Percentiles rank a stretch among this genome's conserved stretches.
phyloP scores from a whole-genome alignment of 2,329 filamentous ascomycete genomes.

The Alternaria infectoria region DNA sequence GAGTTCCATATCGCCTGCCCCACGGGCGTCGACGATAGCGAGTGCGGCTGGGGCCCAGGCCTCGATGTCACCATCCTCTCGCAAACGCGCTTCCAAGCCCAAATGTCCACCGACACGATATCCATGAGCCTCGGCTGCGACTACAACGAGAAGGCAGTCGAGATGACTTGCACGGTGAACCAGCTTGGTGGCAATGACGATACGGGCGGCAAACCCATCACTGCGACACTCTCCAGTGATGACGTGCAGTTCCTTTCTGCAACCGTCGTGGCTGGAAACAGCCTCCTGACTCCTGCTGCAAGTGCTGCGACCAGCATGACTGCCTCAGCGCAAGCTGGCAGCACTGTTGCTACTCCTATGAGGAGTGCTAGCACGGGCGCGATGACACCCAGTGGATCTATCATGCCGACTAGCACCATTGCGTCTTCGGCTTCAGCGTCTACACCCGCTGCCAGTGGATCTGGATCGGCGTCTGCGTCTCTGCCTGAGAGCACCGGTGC shows the following conservation, averaged over 20 bases:
- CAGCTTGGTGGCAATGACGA: constrained; percentile 26
- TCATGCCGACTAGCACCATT: background rate
- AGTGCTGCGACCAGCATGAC: constrained; percentile 5
- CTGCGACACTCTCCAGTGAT: constrained; percentile 21
- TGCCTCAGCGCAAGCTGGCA: constrained; percentile 3
- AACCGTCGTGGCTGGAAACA: constrained; percentile 29
- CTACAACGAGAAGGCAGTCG: constrained; percentile 22
- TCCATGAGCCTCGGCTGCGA: constrained; percentile 37
- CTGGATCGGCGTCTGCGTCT: constrained; percentile 14
- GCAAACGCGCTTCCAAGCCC: constrained; percentile 27
- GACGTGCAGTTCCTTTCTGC: constrained; percentile 30
- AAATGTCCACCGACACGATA: constrained; percentile 19
- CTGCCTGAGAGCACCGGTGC: constrained; percentile 28
- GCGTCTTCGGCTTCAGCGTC: constrained; percentile 2
- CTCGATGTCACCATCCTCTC: constrained; percentile 25
- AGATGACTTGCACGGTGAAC: constrained; percentile 35
- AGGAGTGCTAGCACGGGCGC: constrained; percentile 4
- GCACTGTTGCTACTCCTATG: constrained; percentile 6
- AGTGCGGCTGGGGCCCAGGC: constrained; percentile 37
- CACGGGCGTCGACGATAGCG: constrained; percentile 18
- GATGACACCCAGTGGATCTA: background rate
- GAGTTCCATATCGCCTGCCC: constrained; percentile 32
- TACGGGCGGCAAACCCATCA: constrained; percentile 10
- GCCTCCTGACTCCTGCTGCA: constrained; percentile 24
- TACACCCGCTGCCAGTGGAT: constrained; percentile 7